phyloP scores from a whole-genome alignment of 2,329 filamentous ascomycete genomes.

The Fusarium subtropicale region DNA sequence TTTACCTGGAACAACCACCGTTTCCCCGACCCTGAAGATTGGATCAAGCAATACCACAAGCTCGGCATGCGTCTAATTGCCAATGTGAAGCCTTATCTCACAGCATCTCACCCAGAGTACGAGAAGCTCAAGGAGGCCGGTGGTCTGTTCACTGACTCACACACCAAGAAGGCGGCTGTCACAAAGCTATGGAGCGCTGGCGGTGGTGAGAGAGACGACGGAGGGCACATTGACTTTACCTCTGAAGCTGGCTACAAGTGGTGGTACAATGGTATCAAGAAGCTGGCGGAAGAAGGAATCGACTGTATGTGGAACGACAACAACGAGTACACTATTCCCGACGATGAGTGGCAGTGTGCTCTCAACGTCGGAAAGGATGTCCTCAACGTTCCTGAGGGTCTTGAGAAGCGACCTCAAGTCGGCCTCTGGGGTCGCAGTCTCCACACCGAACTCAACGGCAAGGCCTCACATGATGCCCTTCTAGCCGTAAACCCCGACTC shows the following conservation, averaged over 20 bases:
- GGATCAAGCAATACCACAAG: conserved; percentile 70
- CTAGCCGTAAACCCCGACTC: conserved; percentile 67
- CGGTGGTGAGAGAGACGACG: conserved; percentile 75
- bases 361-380: conserved; percentile 58
- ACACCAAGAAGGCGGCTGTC: conserved; percentile 63
- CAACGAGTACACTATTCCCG: conserved; percentile 77
- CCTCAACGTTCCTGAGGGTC: conserved; percentile 49
- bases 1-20: conserved; percentile 76
- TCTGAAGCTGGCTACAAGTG: conserved; percentile 74
- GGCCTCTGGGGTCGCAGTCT: conserved; percentile 77
- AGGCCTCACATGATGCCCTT: conserved; percentile 76
- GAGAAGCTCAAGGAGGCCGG: conserved; percentile 66
- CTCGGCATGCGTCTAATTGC: conserved; percentile 75
- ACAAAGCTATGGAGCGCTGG: conserved; percentile 78
- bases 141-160: conserved; percentile 72
- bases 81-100: conserved; percentile 79
- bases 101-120: conserved; percentile 75
- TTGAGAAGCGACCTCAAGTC: conserved; percentile 60
- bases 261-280: conserved; percentile 77
- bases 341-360: conserved; percentile 73
- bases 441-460: conserved; percentile 78
- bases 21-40: conserved; percentile 75
- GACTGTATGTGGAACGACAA: conserved; percentile 85
- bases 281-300: conserved; percentile 71
- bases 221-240: conserved; percentile 79